Evolutionary conservation across 495 filamentous ascomycete species (phyloP).

Genomic region (Penicillium pulvis): DNA sequence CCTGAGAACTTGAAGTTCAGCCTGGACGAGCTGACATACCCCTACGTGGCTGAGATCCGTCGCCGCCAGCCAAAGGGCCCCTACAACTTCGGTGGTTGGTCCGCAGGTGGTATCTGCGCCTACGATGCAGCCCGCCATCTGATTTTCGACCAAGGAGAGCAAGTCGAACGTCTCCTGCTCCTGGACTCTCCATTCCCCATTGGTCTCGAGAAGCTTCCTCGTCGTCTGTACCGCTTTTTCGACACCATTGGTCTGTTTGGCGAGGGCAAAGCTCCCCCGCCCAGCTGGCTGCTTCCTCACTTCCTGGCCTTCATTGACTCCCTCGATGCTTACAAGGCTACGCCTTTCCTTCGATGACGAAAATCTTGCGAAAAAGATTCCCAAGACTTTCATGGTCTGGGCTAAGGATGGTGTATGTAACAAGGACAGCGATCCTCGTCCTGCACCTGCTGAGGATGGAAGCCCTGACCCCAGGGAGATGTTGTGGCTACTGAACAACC

Average conservation of each 20-base stretch:
- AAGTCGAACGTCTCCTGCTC: conserved; percentile 73
- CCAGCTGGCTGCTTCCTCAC: conserved; percentile 80
- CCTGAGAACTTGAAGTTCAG: conserved; percentile 57
- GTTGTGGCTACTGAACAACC: conserved; percentile 76
- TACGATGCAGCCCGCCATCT: conserved; percentile 80
- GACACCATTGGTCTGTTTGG: conserved; percentile 79
- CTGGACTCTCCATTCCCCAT: conserved; percentile 83
- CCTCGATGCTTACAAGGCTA: conserved; percentile 69
- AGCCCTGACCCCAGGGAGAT: conserved; percentile 57
- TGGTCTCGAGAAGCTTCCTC: conserved; percentile 74
- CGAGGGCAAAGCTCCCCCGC: conserved; percentile 64
- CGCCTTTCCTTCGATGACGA: conserved; percentile 37
- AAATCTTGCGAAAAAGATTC: conserved; percentile 47
- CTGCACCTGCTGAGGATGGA: conserved; percentile 68
- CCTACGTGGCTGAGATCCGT: conserved; percentile 66
- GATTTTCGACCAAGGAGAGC: conserved; percentile 63
- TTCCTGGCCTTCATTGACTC: conserved; percentile 77
- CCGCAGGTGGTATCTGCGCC: conserved; percentile 84
- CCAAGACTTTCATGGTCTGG: conserved; percentile 74
- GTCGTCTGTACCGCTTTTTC: conserved; percentile 77
- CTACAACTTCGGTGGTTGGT: conserved; percentile 74
- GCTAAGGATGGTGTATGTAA: conserved; percentile 80
- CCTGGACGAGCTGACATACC: conserved; percentile 56
- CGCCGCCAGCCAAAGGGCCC: conserved; percentile 75
- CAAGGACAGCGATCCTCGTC: conserved; percentile 65